phyloP scores from a whole-genome alignment of 352 stramenopile species.

The Globisporangium alternatum region DNA sequence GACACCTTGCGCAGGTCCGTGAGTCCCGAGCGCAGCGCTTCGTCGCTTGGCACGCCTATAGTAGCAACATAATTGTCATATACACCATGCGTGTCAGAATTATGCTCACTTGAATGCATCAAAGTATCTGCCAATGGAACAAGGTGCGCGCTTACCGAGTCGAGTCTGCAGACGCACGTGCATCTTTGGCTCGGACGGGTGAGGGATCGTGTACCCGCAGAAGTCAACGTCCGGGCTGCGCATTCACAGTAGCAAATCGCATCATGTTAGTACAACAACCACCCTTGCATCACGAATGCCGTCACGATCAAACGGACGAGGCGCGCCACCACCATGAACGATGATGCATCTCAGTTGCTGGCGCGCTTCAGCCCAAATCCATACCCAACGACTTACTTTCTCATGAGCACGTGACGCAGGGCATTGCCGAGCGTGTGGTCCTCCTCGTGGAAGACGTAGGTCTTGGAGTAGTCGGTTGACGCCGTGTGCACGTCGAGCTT shows the following conservation, averaged over 20 bases:
- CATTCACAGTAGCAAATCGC: conserved; percentile 5
- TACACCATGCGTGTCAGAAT: too few species aligned
- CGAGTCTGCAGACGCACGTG: conserved; percentile 92
- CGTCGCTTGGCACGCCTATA: conserved; percentile 56
- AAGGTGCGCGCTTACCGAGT: conserved; percentile 31
- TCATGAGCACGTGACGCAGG: conserved; percentile 91
- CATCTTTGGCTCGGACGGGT: conserved; percentile 94
- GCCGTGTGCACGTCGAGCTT: conserved; percentile 83
- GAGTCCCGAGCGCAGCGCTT: conserved; percentile 57
- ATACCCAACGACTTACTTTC: conserved; percentile 53
- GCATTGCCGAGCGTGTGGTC: conserved; percentile 91
- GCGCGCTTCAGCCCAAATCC: neutral
- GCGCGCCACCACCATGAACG: neutral
- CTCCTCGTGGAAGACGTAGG: conserved; percentile 86
- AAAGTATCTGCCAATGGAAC: too few species aligned
- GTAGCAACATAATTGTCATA: neutral
- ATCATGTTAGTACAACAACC: neutral
- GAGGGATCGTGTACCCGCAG: conserved; percentile 94
- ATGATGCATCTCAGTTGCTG: neutral
- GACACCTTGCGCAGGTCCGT: conserved; percentile 75
- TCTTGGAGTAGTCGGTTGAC: conserved; percentile 82
- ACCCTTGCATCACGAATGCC: neutral
- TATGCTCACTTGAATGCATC: too few species aligned
- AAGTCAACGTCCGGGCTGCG: conserved; percentile 89
- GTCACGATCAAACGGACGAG: neutral